Evolutionary conservation across 2,329 filamentous ascomycete genomes (phyloP), one percentile per base, ranked within the genome.

Genomic region (Coleophoma crateriformis): DNA sequence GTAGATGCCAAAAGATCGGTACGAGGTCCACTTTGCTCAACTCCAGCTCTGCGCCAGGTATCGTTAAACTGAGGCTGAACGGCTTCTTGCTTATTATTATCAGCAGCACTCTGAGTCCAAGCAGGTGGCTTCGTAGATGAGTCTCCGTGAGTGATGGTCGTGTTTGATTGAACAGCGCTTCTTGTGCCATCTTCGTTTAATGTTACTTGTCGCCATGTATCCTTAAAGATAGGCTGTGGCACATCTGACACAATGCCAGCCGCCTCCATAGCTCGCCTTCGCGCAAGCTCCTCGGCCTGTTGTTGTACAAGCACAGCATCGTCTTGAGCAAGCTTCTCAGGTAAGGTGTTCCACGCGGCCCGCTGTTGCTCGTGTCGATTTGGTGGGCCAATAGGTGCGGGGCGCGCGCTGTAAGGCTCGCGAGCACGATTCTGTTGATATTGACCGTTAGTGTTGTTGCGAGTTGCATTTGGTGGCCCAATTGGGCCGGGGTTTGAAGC

Each of bases 351-450:
- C 63, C 63, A 65, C 32, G 58, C 58, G 34, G 55, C 35, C 55
- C 37, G 50, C 45, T 33, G 55, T 51, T 33, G 59, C 27, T 54
- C 47, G 15, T 55, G 54, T 58, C 58, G 59, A 33, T 55, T 60
- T 41, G 64, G 64, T 33, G 64, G 64, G 13, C 55, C 64, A 45
- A 66, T 66, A 27, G 64, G 64, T 14, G 55, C 58, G 45, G 62
- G 62, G 35, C 62, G 58, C 45, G 58, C 49, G 19, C 50, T 47
- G 47, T 64, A 65, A 50, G 46, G 46, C 15, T 63, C 58, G 13
- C 61, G 55, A 33, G 55, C 54, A 46, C 60, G 62, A 33, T 55
- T 58, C 50, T 59, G 55, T 33, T 59, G 55, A 43, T 54, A 63
- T 44, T 63, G 56, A 17, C 50, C 49, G 20, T 44, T 44, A 13